Evolutionary conservation across 805 yeast genomes (phyloP).

Genomic region (Torulaspora indica): DNA sequence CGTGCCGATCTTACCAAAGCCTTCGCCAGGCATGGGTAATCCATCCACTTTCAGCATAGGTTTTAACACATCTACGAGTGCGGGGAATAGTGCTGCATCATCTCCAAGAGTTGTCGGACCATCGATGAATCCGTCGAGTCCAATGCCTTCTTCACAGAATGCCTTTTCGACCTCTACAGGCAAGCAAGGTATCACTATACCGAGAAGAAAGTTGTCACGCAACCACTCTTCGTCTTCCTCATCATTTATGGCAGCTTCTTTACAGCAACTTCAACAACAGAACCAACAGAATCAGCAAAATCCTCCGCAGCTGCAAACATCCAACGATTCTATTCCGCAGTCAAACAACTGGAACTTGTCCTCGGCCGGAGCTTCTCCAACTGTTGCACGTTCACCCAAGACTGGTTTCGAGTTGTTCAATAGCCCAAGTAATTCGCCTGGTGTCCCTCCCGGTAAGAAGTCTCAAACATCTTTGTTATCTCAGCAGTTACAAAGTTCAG

Average conservation of each 20-base stretch:
- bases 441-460: constrained; percentile 18
- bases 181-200: constrained; percentile 28
- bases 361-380: constrained; percentile 16
- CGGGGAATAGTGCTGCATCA: constrained; percentile 30
- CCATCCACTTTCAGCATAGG: constrained; percentile 12
- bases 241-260: constrained; percentile 29
- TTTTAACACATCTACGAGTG: constrained; percentile 18
- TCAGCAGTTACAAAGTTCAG: constrained; percentile 33
- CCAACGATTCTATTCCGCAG: constrained; percentile 16
- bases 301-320: constrained; percentile 13
- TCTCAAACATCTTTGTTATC: constrained; percentile 35
- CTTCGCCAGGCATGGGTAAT: constrained; percentile 22
- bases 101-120: constrained; percentile 26
- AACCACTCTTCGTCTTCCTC: constrained; percentile 32
- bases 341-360: constrained; percentile 22
- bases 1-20: constrained; percentile 37
- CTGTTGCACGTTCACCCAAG: constrained; percentile 18
- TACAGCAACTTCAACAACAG: constrained; percentile 26
- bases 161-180: constrained; percentile 24
- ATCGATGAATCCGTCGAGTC: constrained; percentile 16
- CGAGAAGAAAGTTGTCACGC: constrained; percentile 31
- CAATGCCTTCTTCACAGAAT: constrained; percentile 19
- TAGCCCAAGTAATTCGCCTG: constrained; percentile 16
- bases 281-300: constrained; percentile 15
- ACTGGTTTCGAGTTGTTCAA: constrained; percentile 22